A percentile compares a stretch with the other conserved stretches of the same genome.
These are phyloP conservation scores for Auriscalpium orientale DNA, from an alignment of 768 basidiomycete genomes.

Conservation along the genomic window DNA sequence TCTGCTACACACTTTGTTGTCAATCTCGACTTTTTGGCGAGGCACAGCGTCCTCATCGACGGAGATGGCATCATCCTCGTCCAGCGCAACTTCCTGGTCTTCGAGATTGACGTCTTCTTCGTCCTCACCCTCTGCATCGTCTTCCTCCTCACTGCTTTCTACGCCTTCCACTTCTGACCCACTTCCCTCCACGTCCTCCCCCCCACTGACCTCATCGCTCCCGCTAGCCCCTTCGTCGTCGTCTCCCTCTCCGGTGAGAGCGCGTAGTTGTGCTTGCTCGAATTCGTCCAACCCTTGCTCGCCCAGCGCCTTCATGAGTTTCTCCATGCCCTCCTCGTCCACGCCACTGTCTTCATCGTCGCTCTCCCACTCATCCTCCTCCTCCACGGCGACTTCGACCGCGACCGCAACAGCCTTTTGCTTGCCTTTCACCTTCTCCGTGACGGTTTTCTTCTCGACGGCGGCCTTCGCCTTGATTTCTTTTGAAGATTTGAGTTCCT, in stretches of 20 bases:
- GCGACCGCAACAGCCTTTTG: neutral
- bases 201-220: constrained; percentile 11
- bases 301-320: constrained; percentile 48
- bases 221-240: constrained; percentile 21
- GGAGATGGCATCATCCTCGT: constrained; percentile 53
- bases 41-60: constrained; percentile 79
- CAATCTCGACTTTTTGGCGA: constrained; percentile 73
- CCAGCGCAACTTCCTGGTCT: constrained; percentile 49
- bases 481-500: neutral
- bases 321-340: constrained; percentile 50
- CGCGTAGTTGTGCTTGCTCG: constrained; percentile 46
- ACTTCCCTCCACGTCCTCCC: neutral
- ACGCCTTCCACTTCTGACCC: constrained; percentile 24
- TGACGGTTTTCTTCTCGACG: neutral
- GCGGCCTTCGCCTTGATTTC: no score
- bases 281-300: constrained; percentile 63
- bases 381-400: neutral
- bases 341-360: constrained; percentile 33
- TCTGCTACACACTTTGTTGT: constrained; percentile 58
- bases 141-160: constrained; percentile 32
- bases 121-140: constrained; percentile 20
- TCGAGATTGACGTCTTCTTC: constrained; percentile 25
- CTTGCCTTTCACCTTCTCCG: neutral
- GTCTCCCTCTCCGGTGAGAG: constrained; percentile 28
- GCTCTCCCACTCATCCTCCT: constrained; percentile 7